Conservation (phyloP, 1,139 yeast species). For the Pichia sp. region DNA sequence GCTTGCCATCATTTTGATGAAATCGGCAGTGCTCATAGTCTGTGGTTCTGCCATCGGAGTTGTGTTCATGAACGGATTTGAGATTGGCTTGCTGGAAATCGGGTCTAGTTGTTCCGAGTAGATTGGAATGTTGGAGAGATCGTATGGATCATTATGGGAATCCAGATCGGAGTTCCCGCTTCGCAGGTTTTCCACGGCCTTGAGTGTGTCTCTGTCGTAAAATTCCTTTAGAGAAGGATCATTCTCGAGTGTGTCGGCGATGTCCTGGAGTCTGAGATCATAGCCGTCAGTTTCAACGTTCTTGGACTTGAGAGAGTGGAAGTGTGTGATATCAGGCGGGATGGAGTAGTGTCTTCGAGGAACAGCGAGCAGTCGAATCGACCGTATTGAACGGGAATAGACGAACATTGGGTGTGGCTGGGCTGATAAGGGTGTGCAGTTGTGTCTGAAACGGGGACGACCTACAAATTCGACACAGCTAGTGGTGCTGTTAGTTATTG, state of each 20-base stretch:
- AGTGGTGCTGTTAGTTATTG: too few species aligned
- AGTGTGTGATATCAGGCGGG: neutral
- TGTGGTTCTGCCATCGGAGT: constrained; percentile 13
- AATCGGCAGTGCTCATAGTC: constrained; percentile 27
- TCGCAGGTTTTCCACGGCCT: constrained; percentile 1
- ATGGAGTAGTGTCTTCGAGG: neutral
- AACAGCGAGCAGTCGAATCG: too few species aligned
- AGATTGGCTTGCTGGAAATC: too few species aligned
- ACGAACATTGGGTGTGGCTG: too few species aligned
- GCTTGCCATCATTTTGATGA: constrained; percentile 16
- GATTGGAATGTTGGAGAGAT: constrained; percentile 24
- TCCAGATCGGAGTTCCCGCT: neutral
- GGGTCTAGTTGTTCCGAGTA: neutral
- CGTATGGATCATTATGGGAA: constrained; percentile 19
- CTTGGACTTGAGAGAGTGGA: neutral
- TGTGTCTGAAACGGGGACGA: too few species aligned
- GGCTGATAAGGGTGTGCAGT: too few species aligned
- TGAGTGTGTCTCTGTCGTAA: constrained; percentile 17
- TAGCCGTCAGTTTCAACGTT: neutral
- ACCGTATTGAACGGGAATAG: too few species aligned
- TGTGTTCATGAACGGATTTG: too few species aligned
- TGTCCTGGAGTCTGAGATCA: constrained; percentile 11
- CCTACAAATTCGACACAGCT: too few species aligned
- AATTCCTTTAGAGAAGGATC: constrained; percentile 32
- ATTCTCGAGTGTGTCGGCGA: constrained; percentile 25